Evolutionary conservation across 2,329 filamentous ascomycete genomes (phyloP).

Genomic region (Periconia macrospinosa): DNA sequence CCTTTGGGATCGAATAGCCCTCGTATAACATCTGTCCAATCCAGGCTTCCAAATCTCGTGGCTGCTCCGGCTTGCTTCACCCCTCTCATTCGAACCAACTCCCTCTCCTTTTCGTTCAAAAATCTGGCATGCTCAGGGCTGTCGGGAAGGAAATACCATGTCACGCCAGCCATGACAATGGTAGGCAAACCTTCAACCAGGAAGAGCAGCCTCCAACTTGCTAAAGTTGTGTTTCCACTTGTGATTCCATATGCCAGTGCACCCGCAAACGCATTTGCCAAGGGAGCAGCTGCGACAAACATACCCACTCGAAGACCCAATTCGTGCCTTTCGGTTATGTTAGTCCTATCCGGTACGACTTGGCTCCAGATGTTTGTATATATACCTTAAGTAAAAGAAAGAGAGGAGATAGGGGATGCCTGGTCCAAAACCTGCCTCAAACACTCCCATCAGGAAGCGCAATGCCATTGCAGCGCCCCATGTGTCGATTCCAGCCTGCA

Average conservation of each 20-base stretch:
- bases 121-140: constrained; percentile 48
- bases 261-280: constrained; percentile 80
- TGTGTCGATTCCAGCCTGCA: constrained; percentile 32
- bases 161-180: constrained; percentile 44
- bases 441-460: constrained; percentile 39
- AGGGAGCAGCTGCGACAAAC: constrained; percentile 58
- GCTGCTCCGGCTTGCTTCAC: constrained; percentile 33
- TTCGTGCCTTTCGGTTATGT: constrained; percentile 46
- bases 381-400: constrained; percentile 57
- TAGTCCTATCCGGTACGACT: too few species aligned
- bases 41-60: constrained; percentile 29
- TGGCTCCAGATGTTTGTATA: too few species aligned
- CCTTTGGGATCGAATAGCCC: constrained; percentile 36
- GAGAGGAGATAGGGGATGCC: constrained; percentile 55
- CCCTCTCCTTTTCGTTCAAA: constrained; percentile 46
- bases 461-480: constrained; percentile 40
- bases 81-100: constrained; percentile 30
- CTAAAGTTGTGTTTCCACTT: constrained; percentile 57
- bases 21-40: constrained; percentile 31
- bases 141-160: constrained; percentile 50
- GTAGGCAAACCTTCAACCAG: constrained; percentile 50
- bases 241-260: constrained; percentile 61
- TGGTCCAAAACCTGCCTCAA: constrained; percentile 50
- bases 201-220: constrained; percentile 64
- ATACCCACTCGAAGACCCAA: constrained; percentile 60